These are phyloP conservation scores for Debaryomyces udenii DNA, from an alignment of 1,139 yeast species.

Conservation along the genomic window DNA sequence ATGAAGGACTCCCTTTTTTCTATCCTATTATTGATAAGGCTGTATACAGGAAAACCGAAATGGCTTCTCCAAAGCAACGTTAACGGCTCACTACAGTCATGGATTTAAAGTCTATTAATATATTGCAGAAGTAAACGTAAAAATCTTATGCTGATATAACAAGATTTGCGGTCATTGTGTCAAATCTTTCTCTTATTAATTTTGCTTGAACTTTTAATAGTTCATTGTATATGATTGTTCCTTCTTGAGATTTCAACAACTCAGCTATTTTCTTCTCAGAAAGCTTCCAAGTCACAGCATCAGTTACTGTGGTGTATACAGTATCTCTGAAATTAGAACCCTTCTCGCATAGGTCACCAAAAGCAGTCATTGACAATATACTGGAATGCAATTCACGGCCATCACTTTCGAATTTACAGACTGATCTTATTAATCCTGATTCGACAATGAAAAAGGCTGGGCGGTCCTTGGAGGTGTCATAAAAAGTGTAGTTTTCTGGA, in stretches of 20 bases:
- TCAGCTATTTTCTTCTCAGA: conserved; percentile 48
- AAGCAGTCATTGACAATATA: conserved; percentile 85
- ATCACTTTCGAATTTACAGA: conserved; percentile 53
- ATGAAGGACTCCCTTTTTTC: not conserved
- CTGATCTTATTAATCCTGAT: conserved; percentile 73
- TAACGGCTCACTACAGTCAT: no score
- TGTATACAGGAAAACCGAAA: not conserved
- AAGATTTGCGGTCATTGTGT: conserved; percentile 68
- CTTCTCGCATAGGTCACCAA: conserved; percentile 65
- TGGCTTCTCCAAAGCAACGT: no score
- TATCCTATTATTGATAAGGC: not conserved
- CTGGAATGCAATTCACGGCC: conserved; percentile 70
- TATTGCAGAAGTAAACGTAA: not conserved
- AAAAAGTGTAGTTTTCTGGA: conserved; percentile 52
- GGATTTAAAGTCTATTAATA: not conserved
- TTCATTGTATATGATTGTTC: conserved; percentile 66
- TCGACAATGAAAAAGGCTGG: conserved; percentile 73
- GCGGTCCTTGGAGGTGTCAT: conserved; percentile 43
- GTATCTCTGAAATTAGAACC: conserved; percentile 42
- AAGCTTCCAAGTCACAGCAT: conserved; percentile 74
- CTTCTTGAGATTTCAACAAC: conserved; percentile 45
- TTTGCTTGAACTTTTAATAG: conserved; percentile 65
- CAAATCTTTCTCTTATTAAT: conserved; percentile 73
- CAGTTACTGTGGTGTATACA: conserved; percentile 52
- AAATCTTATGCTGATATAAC: conserved; percentile 49